Evolutionary conservation across 2,329 filamentous ascomycete species (phyloP), one percentile per base, ranked within the genome.

Genomic region (Aureobasidium sp.): DNA sequence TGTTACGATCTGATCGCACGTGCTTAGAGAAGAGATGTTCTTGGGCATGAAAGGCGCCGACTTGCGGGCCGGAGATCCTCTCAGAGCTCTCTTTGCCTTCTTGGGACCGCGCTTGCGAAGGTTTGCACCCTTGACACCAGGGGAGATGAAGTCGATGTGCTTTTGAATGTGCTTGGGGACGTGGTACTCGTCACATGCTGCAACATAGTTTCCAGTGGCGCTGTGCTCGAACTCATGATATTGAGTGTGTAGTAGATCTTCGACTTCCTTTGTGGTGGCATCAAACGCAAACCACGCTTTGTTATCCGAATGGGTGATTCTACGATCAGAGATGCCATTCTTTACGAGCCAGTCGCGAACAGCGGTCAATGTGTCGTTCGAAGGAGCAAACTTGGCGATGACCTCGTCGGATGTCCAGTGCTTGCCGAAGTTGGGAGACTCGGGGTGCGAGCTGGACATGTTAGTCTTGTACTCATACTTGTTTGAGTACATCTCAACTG

Each of bases 241-340:
- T 20, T 68, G 63, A 15, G 70, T 65, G 22, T 67, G 63, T 22
- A 72, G 61, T 7, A 72, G 59, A 4, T 61, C 51, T 64, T 72
- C 70, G 17, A 67, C 65, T 55, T 71, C 67, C 15, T 66, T 59
- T 17, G 65, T 65, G 12, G 68, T 65, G 11, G 70, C 70, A 63
- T 71, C 70, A 58, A 72, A 72, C 8, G 68, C 69, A 5, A 72
- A 62, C 71, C 70, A 72, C 20, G 64, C 68, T 60, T 72, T 72
- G 65, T 73, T 73, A 36, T 71, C 67, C 2, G 69, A 68, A 48
- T 72, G 70, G 9, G 66, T 67, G 58, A 73, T 67, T 15, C 66
- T 63, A 11, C 64, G 48, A 17, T 62, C 48, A 45, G 61, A 57
- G 47, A 68, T 66, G 42, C 65, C 62, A 25, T 47, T 63, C 39